A percentile compares a stretch with the other conserved stretches of the same genome.
phyloP scores from a whole-genome alignment of 768 basidiomycete genomes.

The Mrakia blollopis region DNA sequence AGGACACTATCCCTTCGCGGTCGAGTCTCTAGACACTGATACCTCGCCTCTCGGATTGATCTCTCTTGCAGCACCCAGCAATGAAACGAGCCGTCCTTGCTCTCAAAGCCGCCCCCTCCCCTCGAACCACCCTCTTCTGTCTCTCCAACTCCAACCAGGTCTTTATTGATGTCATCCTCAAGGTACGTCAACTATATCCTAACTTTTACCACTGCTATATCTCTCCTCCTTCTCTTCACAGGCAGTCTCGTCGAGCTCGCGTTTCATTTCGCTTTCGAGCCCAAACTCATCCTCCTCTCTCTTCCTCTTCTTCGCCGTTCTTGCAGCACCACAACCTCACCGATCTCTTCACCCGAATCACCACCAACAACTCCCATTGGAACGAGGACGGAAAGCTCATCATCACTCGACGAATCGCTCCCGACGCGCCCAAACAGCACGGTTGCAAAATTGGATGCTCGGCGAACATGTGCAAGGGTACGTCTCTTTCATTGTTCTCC shows the following conservation, averaged over 20 bases:
- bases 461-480: conserved; percentile 97
- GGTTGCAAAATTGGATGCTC: conserved; percentile 80
- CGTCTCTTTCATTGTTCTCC: conserved; percentile 16
- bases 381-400: conserved; percentile 56
- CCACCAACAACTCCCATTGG: conserved; percentile 91
- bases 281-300: not conserved
- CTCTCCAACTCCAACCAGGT: conserved; percentile 90
- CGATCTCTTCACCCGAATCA: conserved; percentile 69
- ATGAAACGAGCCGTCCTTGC: conserved; percentile 84
- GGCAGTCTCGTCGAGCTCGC: not conserved
- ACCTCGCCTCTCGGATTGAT: not conserved
- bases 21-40: not conserved
- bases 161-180: conserved; percentile 83
- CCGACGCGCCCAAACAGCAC: conserved; percentile 67
- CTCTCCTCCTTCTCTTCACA: no score
- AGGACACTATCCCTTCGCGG: no score
- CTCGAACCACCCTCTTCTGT: conserved; percentile 73
- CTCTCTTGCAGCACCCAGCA: conserved; percentile 72
- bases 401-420: conserved; percentile 69
- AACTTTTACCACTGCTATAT: no score
- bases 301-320: not conserved
- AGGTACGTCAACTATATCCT: conserved; percentile 51
- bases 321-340: conserved; percentile 67
- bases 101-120: conserved; percentile 62
- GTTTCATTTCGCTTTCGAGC: not conserved